These are phyloP conservation scores for Russula sp. DNA, from an alignment of 768 basidiomycete genomes.

Conservation along the genomic window DNA sequence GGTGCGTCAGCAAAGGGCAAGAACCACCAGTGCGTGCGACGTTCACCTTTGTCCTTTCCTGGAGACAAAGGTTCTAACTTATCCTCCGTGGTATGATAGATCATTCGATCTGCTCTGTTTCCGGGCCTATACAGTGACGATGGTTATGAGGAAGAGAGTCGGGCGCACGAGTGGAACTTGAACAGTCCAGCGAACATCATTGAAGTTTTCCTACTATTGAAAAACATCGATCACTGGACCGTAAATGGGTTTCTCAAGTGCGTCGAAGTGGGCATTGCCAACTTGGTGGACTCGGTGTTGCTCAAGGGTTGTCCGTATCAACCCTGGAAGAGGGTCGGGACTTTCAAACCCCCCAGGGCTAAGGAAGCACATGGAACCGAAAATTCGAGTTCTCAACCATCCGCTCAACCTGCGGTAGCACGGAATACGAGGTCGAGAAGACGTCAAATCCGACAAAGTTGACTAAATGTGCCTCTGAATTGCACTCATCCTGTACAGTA, in stretches of 20 bases:
- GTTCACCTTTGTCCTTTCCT: not conserved
- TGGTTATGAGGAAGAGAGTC: constrained; percentile 22
- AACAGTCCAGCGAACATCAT: constrained; percentile 39
- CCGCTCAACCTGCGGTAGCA: not conserved
- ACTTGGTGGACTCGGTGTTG: constrained; percentile 32
- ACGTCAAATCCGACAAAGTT: constrained; percentile 2
- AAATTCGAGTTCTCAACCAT: constrained; percentile 26
- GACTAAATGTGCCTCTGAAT: not conserved
- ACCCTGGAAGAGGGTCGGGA: constrained; percentile 44
- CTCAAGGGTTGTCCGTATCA: constrained; percentile 30
- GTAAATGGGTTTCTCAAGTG: constrained; percentile 35
- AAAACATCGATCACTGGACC: constrained; percentile 50
- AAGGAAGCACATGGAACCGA: constrained; percentile 29
- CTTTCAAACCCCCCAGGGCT: constrained; percentile 13
- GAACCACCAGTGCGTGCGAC: constrained; percentile 5
- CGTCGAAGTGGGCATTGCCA: constrained; percentile 34
- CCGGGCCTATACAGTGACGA: constrained; percentile 23
- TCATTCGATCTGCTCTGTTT: constrained; percentile 45
- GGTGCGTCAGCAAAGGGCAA: constrained; percentile 31
- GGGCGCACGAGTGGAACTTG: constrained; percentile 45
- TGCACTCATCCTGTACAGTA: constrained; percentile 4
- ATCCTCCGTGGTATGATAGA: constrained; percentile 26
- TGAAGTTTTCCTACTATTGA: constrained; percentile 42
- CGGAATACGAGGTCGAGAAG: constrained; percentile 4
- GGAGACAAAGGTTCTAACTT: not conserved